Evolutionary conservation across 164 flowering plant genomes (phyloP).

Genomic region (Annona squamosa): DNA sequence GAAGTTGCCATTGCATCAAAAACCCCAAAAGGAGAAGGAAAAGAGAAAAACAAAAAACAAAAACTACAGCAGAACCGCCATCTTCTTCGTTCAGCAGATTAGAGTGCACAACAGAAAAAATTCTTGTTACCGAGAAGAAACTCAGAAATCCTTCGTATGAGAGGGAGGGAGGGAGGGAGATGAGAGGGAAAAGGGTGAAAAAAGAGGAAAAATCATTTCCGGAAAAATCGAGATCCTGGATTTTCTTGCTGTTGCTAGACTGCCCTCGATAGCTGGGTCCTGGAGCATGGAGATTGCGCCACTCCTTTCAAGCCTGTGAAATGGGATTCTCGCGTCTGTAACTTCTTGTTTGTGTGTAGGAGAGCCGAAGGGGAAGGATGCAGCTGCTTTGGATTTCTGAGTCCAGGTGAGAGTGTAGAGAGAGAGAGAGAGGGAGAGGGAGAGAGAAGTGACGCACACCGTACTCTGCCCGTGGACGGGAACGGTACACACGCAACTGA

Average conservation of each 20-base stretch:
- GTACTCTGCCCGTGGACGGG: no score
- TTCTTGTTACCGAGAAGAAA: neutral
- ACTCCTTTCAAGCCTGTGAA: no score
- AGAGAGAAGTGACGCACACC: neutral
- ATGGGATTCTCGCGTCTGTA: neutral
- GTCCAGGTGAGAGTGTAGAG: neutral
- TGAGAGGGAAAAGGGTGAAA: neutral
- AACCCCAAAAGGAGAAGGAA: neutral
- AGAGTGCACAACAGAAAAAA: neutral
- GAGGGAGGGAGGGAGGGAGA: neutral
- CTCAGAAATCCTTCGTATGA: neutral
- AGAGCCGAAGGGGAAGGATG: neutral
- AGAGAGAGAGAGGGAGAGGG: neutral
- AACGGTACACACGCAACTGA: no score
- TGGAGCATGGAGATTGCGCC: no score
- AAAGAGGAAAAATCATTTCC: neutral
- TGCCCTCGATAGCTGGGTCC: no score
- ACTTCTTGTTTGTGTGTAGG: neutral
- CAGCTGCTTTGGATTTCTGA: neutral
- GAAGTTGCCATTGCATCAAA: constrained; percentile 38
- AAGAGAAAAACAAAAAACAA: no score
- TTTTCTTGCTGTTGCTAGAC: no score
- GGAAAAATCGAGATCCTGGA: neutral
- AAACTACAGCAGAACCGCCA: neutral
- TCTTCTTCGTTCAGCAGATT: neutral